Base-by-base conservation (phyloP, 306 rosid species). In the Boehmeria nivea region DNA sequence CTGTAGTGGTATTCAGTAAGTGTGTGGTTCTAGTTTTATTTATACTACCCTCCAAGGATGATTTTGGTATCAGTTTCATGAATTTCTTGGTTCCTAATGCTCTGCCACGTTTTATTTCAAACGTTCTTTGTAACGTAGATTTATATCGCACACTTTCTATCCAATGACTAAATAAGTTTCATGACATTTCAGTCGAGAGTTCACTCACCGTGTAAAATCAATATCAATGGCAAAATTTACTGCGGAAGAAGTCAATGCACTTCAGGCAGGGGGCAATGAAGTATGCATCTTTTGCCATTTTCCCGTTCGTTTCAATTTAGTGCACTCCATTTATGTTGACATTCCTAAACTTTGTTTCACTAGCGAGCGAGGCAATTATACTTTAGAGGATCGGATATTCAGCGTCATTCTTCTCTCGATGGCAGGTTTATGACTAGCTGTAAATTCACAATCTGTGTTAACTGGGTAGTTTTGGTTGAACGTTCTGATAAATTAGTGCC, bases 1-100 rank as follows among this genome's bases (percentile, higher is more conserved):
- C 56, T 91, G 98, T 80, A 91, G 98, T 65, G 98, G 98, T 31
- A 79, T 91, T 55, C 98, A 91, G 98, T 91, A 75, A 73, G 95
- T 43, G 59, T 16, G 59, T 16, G 43, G 25, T 13, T 39, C 36
- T 22, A 19, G 13, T 51, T 47, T 14, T 22, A 22, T 3, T 11
- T 63, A 2, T 9, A 38, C 40, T 60, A 16, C 10, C 26, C 58
- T 59, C n/a, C 6, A 6, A 13, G 54, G 49, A 51, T 6, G 49
- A 53, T 59, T 13, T 34, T 31, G 14, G n/a, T n/a, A 43, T 54
- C 60, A 57, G 20, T 23, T 59, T 3, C 8, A 17, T 36, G 12
- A 12, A 50, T 21, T 51, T 60, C 17, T 56, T 36, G 12, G 17
- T 10, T 49, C 3, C 46, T 54, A 46, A 60, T 19, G 6, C 37